A percentile compares a stretch with the other conserved stretches of the same genome.
Conservation (phyloP, 495 filamentous ascomycete genomes). For the Clavariopsis aquatica region DNA sequence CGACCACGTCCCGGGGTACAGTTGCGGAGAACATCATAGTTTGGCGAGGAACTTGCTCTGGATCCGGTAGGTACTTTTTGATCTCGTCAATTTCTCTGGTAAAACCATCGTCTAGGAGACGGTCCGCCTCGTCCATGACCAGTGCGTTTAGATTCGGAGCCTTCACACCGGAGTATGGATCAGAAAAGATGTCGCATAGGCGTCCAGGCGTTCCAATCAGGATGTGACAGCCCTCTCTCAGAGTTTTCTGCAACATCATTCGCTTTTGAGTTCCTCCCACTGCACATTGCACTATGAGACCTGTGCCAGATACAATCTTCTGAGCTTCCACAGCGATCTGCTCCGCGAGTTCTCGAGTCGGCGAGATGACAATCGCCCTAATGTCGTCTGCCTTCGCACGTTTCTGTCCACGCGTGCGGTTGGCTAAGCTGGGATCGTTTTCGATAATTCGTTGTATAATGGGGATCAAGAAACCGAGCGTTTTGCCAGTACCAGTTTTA, state of each 20-base stretch:
- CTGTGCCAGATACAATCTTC: slow-evolving; percentile 66
- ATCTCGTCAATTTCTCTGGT: slow-evolving; percentile 74
- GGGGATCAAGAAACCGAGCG: slow-evolving; percentile 50
- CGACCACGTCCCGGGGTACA: slow-evolving; percentile 77
- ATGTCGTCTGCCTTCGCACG: slow-evolving; percentile 65
- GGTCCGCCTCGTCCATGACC: slow-evolving; percentile 93
- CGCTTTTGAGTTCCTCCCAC: slow-evolving; percentile 85
- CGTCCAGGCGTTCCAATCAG: slow-evolving; percentile 90
- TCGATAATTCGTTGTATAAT: slow-evolving; percentile 59
- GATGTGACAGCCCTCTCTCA: slow-evolving; percentile 77
- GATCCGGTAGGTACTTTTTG: slow-evolving; percentile 63
- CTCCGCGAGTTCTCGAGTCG: slow-evolving; percentile 91
- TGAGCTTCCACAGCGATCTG: slow-evolving; percentile 85
- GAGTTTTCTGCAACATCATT: slow-evolving; percentile 61
- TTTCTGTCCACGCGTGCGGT: slow-evolving; percentile 34
- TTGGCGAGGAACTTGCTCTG: slow-evolving; percentile 66
- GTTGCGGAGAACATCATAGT: slow-evolving; percentile 95
- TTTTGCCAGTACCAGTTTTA: slow-evolving; percentile 52
- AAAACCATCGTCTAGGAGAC: slow-evolving; percentile 89
- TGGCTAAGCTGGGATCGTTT: slow-evolving; percentile 56
- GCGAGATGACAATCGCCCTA: slow-evolving; percentile 86
- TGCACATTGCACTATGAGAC: slow-evolving; percentile 76
- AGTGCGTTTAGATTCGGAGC: slow-evolving; percentile 75
- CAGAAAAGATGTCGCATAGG: slow-evolving; percentile 78
- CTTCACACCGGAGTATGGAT: slow-evolving; percentile 62